These are phyloP conservation scores for Tuber umbilicatum DNA, from an alignment of 495 filamentous ascomycete species.

Conservation along the genomic window DNA sequence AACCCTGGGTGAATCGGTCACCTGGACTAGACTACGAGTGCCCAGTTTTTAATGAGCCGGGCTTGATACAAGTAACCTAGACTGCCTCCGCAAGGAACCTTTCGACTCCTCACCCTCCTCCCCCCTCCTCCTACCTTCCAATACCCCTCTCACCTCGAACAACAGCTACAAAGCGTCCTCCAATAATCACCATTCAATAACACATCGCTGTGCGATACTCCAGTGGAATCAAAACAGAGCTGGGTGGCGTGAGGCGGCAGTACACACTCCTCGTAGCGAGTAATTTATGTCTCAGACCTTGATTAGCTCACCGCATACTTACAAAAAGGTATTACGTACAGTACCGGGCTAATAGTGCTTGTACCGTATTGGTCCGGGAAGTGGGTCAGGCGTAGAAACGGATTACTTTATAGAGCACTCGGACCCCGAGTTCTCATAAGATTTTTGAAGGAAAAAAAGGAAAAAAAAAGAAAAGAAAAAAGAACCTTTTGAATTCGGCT, in stretches of 20 bases:
- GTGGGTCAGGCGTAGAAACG: background rate
- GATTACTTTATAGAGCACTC: background rate
- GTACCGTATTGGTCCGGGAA: background rate
- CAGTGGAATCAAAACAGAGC: background rate
- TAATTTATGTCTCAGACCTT: background rate
- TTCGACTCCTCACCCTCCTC: background rate
- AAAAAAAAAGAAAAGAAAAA: background rate
- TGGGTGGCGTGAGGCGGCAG: background rate
- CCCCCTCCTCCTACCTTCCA: background rate
- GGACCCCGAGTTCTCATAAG: background rate
- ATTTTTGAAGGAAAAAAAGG: background rate
- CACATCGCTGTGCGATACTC: background rate
- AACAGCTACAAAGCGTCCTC: background rate
- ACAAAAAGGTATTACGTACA: constrained; percentile 2
- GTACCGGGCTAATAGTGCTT: background rate
- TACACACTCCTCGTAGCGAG: background rate
- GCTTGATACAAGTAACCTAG: background rate
- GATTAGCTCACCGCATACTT: background rate
- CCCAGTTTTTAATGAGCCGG: background rate
- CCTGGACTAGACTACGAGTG: background rate
- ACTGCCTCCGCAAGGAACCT: background rate
- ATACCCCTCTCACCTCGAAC: background rate
- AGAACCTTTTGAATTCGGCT: background rate
- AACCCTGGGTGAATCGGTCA: background rate
- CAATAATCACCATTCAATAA: background rate